Percentiles rank a stretch among this genome's conserved stretches.
Conservation (phyloP, 2,329 filamentous ascomycete genomes). For the Blastomyces emzantsi region DNA sequence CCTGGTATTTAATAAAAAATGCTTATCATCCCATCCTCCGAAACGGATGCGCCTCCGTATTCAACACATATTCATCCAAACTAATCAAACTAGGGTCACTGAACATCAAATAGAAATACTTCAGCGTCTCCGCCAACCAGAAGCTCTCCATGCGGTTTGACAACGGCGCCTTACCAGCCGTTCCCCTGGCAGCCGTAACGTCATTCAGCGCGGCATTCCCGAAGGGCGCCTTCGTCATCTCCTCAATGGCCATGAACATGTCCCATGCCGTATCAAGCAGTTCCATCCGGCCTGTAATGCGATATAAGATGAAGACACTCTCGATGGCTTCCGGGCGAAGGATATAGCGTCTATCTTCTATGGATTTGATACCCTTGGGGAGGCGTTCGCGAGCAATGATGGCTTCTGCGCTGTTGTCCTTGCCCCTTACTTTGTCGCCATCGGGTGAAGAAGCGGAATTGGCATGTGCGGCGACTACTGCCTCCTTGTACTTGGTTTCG, state of each 20-base stretch:
- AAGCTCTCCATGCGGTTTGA: slow-evolving; percentile 73
- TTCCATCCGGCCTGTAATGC: slow-evolving; percentile 66
- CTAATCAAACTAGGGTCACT: slow-evolving; percentile 55
- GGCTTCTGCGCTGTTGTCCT: background rate
- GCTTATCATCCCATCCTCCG: slow-evolving; percentile 19
- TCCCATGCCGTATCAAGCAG: slow-evolving; percentile 82
- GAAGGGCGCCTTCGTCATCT: slow-evolving; percentile 54
- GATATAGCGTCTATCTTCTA: slow-evolving; percentile 12
- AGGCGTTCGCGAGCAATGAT: slow-evolving; percentile 11
- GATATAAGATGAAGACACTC: slow-evolving; percentile 81
- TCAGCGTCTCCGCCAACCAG: slow-evolving; percentile 83
- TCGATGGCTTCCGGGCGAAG: slow-evolving; percentile 68
- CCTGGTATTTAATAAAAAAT: background rate
- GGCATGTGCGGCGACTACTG: background rate
- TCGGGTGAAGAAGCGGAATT: background rate
- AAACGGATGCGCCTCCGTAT: slow-evolving; percentile 48
- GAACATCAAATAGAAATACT: slow-evolving; percentile 84
- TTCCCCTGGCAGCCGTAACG: slow-evolving; percentile 7
- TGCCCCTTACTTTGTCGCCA: background rate
- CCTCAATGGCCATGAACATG: slow-evolving; percentile 70
- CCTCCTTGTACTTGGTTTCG: slow-evolving; percentile 6
- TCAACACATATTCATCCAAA: slow-evolving; percentile 60
- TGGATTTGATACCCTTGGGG: slow-evolving; percentile 9
- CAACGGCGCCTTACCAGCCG: background rate
- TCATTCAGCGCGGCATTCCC: slow-evolving; percentile 51